Evolutionary conservation across 306 rosid species (phyloP).

Genomic region (Vicia villosa): DNA sequence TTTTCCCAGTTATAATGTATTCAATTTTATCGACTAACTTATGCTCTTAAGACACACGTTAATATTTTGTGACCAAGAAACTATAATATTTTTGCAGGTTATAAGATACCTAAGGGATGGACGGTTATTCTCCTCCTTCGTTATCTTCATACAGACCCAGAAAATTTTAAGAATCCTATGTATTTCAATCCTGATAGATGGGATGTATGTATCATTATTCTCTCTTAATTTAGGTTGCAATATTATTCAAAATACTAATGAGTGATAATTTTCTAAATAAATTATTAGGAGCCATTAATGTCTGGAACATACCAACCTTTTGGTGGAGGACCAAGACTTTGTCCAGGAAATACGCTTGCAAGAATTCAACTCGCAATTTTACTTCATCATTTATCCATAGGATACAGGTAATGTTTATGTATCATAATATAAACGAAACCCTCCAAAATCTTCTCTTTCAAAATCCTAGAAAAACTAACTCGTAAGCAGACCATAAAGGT

Average conservation of each 20-base stretch:
- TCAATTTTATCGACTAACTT: too few species aligned
- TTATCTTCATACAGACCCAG: constrained; percentile 25
- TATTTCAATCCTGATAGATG: constrained; percentile 43
- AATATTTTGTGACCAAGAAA: too few species aligned
- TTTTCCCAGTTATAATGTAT: too few species aligned
- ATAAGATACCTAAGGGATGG: constrained; percentile 41
- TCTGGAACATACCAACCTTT: constrained; percentile 44
- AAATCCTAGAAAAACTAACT: too few species aligned
- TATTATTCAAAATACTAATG: neutral
- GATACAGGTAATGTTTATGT: constrained; percentile 40
- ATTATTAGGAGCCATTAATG: constrained; percentile 33
- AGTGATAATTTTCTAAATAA: neutral
- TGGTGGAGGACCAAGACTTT: constrained; percentile 46
- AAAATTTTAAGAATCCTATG: constrained; percentile 37
- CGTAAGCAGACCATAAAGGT: too few species aligned
- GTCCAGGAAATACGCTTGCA: constrained; percentile 53
- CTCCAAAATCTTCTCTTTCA: too few species aligned
- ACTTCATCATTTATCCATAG: constrained; percentile 48
- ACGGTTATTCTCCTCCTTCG: constrained; percentile 29
- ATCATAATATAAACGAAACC: too few species aligned
- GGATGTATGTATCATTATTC: constrained; percentile 22
- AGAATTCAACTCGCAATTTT: constrained; percentile 46
- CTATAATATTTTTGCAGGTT: constrained; percentile 28
- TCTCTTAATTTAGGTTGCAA: neutral
- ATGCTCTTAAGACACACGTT: too few species aligned